Percentiles rank a stretch among this genome's conserved stretches.
Evolutionary conservation across 179 eudicot species (phyloP).

Genomic region (Silene coronaria): DNA sequence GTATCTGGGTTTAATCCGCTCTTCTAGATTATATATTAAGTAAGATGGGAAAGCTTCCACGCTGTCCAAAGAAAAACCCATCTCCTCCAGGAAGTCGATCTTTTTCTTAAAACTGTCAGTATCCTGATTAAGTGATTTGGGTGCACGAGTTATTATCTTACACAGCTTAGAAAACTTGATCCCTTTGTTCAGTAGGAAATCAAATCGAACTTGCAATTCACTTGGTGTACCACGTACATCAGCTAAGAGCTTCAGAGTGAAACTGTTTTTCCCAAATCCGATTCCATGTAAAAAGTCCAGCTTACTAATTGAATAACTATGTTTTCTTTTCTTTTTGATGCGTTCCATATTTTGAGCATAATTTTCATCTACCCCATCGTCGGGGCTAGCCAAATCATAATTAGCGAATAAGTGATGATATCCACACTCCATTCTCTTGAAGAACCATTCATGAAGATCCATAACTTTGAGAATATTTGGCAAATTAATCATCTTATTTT

Average conservation of each 20-base stretch:
- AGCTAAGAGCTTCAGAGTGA: constrained; percentile 35
- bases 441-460: constrained; percentile 67
- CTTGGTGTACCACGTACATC: constrained; percentile 33
- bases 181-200: constrained; percentile 47
- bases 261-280: constrained; percentile 60
- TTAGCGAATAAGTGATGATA: constrained; percentile 27
- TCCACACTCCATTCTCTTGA: constrained; percentile 40
- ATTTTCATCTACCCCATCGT: constrained; percentile 39
- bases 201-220: constrained; percentile 51
- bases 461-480: constrained; percentile 56
- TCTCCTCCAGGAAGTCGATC: constrained; percentile 41
- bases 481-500: constrained; percentile 52
- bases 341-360: constrained; percentile 34
- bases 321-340: constrained; percentile 25
- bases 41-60: constrained; percentile 53
- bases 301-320: constrained; percentile 31
- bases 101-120: constrained; percentile 37
- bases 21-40: constrained; percentile 56
- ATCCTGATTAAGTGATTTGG: constrained; percentile 60
- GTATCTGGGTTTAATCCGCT: constrained; percentile 62
- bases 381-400: constrained; percentile 30
- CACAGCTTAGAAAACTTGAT: constrained; percentile 50
- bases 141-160: constrained; percentile 41
- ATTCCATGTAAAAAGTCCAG: constrained; percentile 54
- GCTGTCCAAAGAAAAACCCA: constrained; percentile 38